phyloP scores from a whole-genome alignment of 768 basidiomycete genomes.

The Holtermanniella nyarrowii region DNA sequence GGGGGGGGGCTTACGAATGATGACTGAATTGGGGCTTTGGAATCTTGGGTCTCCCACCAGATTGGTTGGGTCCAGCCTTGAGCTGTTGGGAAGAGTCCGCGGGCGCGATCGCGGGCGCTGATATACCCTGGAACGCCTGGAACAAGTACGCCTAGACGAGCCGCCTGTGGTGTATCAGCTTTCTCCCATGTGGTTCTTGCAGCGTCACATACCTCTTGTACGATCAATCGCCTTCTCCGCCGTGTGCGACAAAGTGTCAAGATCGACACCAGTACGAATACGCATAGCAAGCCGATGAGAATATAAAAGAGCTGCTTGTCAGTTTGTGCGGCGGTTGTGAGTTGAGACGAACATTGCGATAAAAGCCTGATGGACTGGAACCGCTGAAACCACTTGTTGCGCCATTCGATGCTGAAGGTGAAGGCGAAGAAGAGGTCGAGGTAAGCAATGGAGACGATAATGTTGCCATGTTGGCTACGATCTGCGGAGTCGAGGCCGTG shows the following conservation, averaged over 20 bases:
- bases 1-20: not conserved
- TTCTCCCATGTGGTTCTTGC: no score
- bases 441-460: no score
- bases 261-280: constrained; percentile 26
- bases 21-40: not conserved
- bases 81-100: constrained; percentile 15
- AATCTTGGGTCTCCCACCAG: constrained; percentile 27
- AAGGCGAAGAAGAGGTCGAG: no score
- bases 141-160: constrained; percentile 26
- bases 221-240: constrained; percentile 15
- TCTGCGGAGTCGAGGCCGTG: no score
- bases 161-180: constrained; percentile 9
- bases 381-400: no score
- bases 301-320: constrained; percentile 30
- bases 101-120: constrained; percentile 9
- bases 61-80: constrained; percentile 14
- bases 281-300: constrained; percentile 29
- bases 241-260: constrained; percentile 24
- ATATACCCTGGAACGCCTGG: constrained; percentile 34
- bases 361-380: not conserved
- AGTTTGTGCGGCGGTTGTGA: not conserved
- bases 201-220: constrained; percentile 20
- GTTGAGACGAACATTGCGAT: not conserved
- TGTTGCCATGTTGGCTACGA: no score
- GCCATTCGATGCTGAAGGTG: no score